Conservation (phyloP, 2,329 filamentous ascomycete species). For the Podosphaera xanthii region DNA sequence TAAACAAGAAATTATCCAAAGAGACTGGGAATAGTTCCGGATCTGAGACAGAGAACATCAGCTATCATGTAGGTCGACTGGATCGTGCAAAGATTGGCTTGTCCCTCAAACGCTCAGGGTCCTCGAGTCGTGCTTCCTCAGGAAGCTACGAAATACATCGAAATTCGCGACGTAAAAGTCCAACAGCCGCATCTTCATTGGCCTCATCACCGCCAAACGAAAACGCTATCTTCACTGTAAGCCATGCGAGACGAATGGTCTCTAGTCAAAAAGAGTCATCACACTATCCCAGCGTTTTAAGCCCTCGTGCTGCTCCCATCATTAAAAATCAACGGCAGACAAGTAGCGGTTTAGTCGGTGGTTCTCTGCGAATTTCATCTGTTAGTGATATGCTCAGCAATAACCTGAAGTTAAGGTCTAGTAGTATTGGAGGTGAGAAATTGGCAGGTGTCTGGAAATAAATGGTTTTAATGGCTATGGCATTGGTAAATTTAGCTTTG, state of each 20-base stretch:
- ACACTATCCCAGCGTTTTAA: constrained; percentile 32
- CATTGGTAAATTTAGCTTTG: no score
- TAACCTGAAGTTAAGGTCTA: no score
- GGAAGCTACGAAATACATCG: constrained; percentile 10
- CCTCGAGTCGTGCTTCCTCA: constrained; percentile 9
- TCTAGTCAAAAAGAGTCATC: constrained; percentile 34
- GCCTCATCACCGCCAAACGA: constrained; percentile 31
- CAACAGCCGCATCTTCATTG: constrained; percentile 23
- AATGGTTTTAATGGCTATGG: no score
- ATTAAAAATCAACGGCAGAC: constrained; percentile 22
- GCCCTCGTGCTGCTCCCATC: constrained; percentile 34
- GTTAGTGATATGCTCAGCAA: no score
- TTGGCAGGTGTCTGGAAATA: no score
- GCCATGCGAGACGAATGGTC: constrained; percentile 43
- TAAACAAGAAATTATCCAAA: constrained; percentile 9
- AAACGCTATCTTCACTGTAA: constrained; percentile 39
- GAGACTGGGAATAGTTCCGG: constrained; percentile 18
- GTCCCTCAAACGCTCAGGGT: constrained; percentile 14
- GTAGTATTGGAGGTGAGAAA: no score
- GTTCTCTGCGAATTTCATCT: no score
- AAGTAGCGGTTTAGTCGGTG: no score
- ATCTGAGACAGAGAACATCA: constrained; percentile 14
- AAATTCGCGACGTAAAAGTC: constrained; percentile 14
- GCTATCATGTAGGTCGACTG: constrained; percentile 9
- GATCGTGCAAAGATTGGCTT: constrained; percentile 14